phyloP scores from a whole-genome alignment of 2,329 filamentous ascomycete genomes.

The Endothia cerciana region DNA sequence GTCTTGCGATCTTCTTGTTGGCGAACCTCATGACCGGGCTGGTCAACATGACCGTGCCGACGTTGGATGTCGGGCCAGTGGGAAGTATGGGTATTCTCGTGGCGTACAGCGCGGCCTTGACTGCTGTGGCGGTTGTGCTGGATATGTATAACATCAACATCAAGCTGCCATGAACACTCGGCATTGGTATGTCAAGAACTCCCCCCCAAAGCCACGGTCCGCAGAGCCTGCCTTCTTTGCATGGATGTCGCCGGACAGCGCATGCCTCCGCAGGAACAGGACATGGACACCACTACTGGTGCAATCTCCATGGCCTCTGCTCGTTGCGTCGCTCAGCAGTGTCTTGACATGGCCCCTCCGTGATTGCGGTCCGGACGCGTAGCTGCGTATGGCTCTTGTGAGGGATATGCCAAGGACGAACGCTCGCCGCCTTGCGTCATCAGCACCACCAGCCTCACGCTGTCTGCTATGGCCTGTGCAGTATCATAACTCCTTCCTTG shows the following conservation, averaged over 20 bases:
- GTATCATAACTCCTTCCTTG: not conserved
- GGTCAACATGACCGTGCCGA: slow-evolving; percentile 86
- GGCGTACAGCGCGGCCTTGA: slow-evolving; percentile 70
- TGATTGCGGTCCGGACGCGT: too few species aligned
- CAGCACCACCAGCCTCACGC: not conserved
- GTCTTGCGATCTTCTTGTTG: slow-evolving; percentile 79
- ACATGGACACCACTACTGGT: not conserved
- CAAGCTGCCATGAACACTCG: slow-evolving; percentile 53
- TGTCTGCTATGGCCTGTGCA: not conserved
- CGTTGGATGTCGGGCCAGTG: slow-evolving; percentile 69
- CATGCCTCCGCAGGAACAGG: not conserved
- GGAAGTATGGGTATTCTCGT: slow-evolving; percentile 75
- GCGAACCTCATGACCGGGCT: slow-evolving; percentile 89
- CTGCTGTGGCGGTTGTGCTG: slow-evolving; percentile 67
- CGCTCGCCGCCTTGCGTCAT: not conserved
- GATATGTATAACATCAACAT: slow-evolving; percentile 70
- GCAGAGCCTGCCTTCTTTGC: not conserved
- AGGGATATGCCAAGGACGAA: too few species aligned
- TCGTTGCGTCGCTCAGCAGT: not conserved
- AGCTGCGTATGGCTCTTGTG: too few species aligned
- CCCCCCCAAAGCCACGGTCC: not conserved
- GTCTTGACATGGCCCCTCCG: not conserved
- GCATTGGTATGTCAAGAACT: not conserved
- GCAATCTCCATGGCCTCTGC: not conserved
- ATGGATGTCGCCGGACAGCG: not conserved